A percentile compares a stretch with the other conserved stretches of the same genome.
Evolutionary conservation across 208 protist species (phyloP).

Genomic region (Leishmania turanica): DNA sequence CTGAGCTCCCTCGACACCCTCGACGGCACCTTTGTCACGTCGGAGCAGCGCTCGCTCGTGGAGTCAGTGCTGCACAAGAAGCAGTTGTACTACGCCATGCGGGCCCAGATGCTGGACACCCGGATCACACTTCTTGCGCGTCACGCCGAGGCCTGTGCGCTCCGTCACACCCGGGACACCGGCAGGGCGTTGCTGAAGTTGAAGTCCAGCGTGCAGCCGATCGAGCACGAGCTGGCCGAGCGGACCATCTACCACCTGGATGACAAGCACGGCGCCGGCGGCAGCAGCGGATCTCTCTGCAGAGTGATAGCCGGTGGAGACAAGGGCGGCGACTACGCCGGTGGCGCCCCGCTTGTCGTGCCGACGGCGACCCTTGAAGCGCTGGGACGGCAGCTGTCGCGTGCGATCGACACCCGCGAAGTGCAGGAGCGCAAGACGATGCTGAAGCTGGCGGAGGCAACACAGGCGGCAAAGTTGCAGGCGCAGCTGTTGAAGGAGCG

Average conservation of each 20-base stretch:
- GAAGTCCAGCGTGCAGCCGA: conserved; percentile 33
- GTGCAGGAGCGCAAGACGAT: conserved; percentile 58
- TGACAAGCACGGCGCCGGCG: neutral
- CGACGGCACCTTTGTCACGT: conserved; percentile 76
- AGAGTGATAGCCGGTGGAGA: neutral
- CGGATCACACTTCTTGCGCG: conserved; percentile 69
- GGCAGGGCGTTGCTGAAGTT: conserved; percentile 31
- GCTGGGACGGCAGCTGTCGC: conserved; percentile 31
- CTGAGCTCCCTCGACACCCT: conserved; percentile 70
- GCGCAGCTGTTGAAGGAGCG: conserved; percentile 58
- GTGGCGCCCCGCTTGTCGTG: neutral
- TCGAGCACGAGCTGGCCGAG: conserved; percentile 41
- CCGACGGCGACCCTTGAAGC: conserved; percentile 31
- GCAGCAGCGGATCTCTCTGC: conserved; percentile 7
- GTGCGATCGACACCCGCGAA: conserved; percentile 69
- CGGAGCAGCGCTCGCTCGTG: conserved; percentile 81
- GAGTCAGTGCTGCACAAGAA: conserved; percentile 93
- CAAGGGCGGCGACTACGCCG: too few relatives aligned
- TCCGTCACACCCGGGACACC: conserved; percentile 22
- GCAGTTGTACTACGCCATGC: conserved; percentile 95
- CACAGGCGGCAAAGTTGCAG: conserved; percentile 8
- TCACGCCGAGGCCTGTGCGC: conserved; percentile 26
- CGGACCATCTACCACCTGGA: conserved; percentile 29
- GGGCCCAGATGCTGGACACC: conserved; percentile 88
- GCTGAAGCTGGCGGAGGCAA: conserved; percentile 38